Base-by-base conservation (phyloP, 1,284 basidiomycete genomes). In the Cryptococcus maquisensis region DNA sequence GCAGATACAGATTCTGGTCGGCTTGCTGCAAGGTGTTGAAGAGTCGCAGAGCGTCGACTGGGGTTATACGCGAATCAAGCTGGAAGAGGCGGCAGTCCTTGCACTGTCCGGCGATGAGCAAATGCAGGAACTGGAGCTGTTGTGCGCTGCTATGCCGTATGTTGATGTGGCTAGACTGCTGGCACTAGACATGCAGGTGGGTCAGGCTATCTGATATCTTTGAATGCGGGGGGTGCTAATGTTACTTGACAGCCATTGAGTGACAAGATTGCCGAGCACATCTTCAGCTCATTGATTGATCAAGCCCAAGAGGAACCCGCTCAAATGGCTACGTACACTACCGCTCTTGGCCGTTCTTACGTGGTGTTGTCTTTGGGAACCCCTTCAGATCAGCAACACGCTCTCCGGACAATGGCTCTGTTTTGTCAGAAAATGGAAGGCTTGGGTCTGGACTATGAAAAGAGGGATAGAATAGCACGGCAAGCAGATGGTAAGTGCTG, bases 1-100 rank as follows among this genome's bases (percentile, higher is more conserved):
- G 4, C 12, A 39, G 35, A 15, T 46, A 20, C 20, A 45, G 4
- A 12, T 54, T 10, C 38, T 60, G 20, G 46, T 55, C 6, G 64
- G 62, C 1, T 20, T 69, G 1, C 49, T 69, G 13, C 44, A 60
- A 23, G 68, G 67, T 1, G 5, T 66, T 3, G 58, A 60, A 18
- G 63, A 65, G 4, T 53, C 46, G 1, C 28, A 36, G 8, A 57
- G 53, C 12, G 36, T 66, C 7, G 59, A 69, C 20, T 71, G 69
- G 69, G 65, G 63, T 15, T 23, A 51, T 15, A 54, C 43, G 6
- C 49, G 65, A 16, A 24, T 50, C 4, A 54, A 56, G 15, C 46
- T 71, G 38, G 69, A 71, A 41, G 67, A 69, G 43, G 59, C 57
- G 18, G 45, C 68, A 1, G 60, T 69, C 2, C 40, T 68, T 12